Conservation (phyloP, 768 basidiomycete species). For the Gloeophyllum trabeum region DNA sequence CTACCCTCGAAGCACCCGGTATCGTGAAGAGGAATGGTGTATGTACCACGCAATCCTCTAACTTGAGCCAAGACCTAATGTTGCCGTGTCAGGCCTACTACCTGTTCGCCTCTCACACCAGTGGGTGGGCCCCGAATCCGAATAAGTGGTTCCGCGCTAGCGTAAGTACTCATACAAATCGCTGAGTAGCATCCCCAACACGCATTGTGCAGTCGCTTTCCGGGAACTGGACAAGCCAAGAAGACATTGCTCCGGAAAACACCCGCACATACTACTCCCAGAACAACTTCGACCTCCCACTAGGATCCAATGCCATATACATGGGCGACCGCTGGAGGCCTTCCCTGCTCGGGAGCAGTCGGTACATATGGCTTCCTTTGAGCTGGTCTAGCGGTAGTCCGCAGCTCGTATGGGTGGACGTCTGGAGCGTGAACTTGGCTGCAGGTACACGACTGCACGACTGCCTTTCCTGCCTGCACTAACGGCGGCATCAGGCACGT, state of each 20-base stretch:
- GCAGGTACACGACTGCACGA: slow-evolving; percentile 20
- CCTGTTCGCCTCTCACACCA: slow-evolving; percentile 48
- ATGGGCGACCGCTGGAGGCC: slow-evolving; percentile 60
- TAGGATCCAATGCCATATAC: slow-evolving; percentile 40
- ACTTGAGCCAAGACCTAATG: too few relatives aligned
- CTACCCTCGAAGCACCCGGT: slow-evolving; percentile 51
- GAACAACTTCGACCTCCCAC: slow-evolving; percentile 41
- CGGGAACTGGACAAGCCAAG: slow-evolving; percentile 44
- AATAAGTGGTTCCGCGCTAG: slow-evolving; percentile 46
- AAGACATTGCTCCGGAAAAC: slow-evolving; percentile 40
- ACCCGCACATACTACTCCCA: slow-evolving; percentile 51
- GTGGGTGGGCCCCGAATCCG: slow-evolving; percentile 46
- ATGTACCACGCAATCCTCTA: slow-evolving; percentile 4
- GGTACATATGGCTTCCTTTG: slow-evolving; percentile 53
- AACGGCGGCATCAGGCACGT: slow-evolving; percentile 26
- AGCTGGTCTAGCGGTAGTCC: slow-evolving; percentile 44
- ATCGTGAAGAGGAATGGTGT: slow-evolving; percentile 49
- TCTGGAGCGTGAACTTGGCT: slow-evolving; percentile 41
- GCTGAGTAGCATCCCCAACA: slow-evolving; percentile 1
- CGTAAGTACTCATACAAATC: slow-evolving; percentile 18
- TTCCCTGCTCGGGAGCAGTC: slow-evolving; percentile 38
- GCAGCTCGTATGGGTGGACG: slow-evolving; percentile 40
- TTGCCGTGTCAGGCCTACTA: slow-evolving; percentile 41
- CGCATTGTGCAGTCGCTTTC: slow-evolving; percentile 47
- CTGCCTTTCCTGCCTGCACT: neutral